A percentile compares a stretch with the other conserved stretches of the same genome.
phyloP scores from a whole-genome alignment of 495 filamentous ascomycete species.

The Hyaloscypha bicolor region DNA sequence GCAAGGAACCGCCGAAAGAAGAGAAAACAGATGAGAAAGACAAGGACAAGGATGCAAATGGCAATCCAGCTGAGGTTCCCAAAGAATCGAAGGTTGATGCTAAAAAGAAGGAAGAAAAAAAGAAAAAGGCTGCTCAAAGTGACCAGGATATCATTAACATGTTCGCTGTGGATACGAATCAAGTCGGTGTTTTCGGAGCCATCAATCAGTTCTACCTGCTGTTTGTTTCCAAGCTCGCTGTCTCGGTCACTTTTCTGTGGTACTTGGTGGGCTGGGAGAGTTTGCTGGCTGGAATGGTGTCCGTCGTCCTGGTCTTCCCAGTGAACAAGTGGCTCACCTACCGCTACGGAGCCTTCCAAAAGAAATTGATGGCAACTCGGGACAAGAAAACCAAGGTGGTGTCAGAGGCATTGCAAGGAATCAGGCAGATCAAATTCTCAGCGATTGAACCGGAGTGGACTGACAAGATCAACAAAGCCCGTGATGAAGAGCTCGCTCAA shows the following conservation, averaged over 20 bases:
- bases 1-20: constrained; percentile 22
- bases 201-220: constrained; percentile 66
- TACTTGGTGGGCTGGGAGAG: constrained; percentile 29
- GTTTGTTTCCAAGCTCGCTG: constrained; percentile 57
- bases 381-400: constrained; percentile 33
- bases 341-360: constrained; percentile 28
- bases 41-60: constrained; percentile 13
- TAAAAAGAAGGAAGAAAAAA: constrained; percentile 40
- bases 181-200: constrained; percentile 67
- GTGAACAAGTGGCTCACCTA: constrained; percentile 23
- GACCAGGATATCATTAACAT: constrained; percentile 64
- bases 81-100: constrained; percentile 19
- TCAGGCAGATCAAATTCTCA: constrained; percentile 42
- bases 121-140: constrained; percentile 51
- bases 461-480: constrained; percentile 26
- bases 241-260: constrained; percentile 27
- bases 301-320: constrained; percentile 21
- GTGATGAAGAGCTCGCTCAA: constrained; percentile 28
- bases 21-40: constrained; percentile 52
- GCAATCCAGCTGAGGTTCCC: constrained; percentile 15
- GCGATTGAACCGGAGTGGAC: constrained; percentile 36
- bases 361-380: constrained; percentile 34
- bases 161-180: constrained; percentile 72
- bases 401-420: constrained; percentile 36
- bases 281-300: constrained; percentile 23